These are phyloP conservation scores for Funneliformis mosseae DNA, from an alignment of 192 early-diverging fungal genomes.

Conservation along the genomic window DNA sequence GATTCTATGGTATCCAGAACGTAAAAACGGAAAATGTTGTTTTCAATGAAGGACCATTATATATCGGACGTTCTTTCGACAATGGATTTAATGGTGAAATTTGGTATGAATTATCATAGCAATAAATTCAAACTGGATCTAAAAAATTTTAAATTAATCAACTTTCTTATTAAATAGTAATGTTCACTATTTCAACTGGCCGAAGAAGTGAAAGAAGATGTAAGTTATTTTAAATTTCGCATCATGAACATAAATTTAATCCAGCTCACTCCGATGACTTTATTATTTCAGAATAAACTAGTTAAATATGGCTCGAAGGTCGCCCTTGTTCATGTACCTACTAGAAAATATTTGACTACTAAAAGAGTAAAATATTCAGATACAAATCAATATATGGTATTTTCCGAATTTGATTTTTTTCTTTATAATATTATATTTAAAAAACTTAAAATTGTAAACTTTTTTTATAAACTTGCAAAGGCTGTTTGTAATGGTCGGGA, in stretches of 20 bases:
- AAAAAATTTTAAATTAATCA: no score
- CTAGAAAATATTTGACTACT: constrained; percentile 8
- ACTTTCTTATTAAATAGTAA: background rate
- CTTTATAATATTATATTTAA: background rate
- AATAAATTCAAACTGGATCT: no score
- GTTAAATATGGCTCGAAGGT: background rate
- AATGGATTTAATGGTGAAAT: background rate
- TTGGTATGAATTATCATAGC: constrained; percentile 14
- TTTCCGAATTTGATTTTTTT: background rate
- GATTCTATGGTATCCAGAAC: background rate
- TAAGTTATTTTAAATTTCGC: constrained; percentile 3
- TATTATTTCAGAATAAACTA: background rate
- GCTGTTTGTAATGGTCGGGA: background rate
- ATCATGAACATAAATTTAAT: constrained; percentile 11
- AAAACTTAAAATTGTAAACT: background rate
- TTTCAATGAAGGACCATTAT: constrained; percentile 18
- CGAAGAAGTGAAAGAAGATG: no score
- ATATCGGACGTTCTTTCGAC: background rate
- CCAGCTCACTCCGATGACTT: background rate
- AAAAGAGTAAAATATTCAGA: background rate
- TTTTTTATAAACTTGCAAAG: no score
- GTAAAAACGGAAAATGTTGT: constrained; percentile 1
- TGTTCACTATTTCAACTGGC: no score
- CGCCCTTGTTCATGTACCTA: background rate
- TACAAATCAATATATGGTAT: background rate